Percentiles rank a stretch among this genome's conserved stretches.
phyloP scores from a whole-genome alignment of 306 rosid species.

The Glycine tomentella region DNA sequence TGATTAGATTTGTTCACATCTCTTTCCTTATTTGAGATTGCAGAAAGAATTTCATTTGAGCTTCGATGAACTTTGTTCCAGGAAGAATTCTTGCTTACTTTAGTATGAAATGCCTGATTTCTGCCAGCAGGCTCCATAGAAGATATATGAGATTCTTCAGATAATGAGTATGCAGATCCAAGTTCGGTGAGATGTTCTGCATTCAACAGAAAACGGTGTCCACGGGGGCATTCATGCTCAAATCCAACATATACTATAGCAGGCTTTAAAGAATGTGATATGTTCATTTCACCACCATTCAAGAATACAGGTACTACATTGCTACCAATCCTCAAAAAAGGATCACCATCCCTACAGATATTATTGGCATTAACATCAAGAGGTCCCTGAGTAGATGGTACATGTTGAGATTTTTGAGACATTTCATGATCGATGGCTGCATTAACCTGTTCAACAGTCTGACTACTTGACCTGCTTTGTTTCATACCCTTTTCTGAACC shows the following conservation, averaged over 20 bases:
- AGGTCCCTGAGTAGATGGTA: slow-evolving; percentile 51
- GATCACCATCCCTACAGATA: slow-evolving; percentile 53
- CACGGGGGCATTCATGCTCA: slow-evolving; percentile 95
- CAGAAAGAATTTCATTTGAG: slow-evolving; percentile 58
- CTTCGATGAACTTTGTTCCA: slow-evolving; percentile 62
- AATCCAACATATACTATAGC: slow-evolving; percentile 75
- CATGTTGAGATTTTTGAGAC: slow-evolving; percentile 59
- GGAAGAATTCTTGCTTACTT: slow-evolving; percentile 59
- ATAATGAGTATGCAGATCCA: slow-evolving; percentile 62
- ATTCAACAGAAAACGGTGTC: slow-evolving; percentile 89
- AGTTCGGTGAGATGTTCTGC: slow-evolving; percentile 77
- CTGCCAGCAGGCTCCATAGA: slow-evolving; percentile 53
- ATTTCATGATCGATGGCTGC: slow-evolving; percentile 50
- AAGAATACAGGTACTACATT: slow-evolving; percentile 73
- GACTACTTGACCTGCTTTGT: slow-evolving; percentile 63
- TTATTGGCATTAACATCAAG: slow-evolving; percentile 49
- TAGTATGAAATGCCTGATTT: slow-evolving; percentile 56
- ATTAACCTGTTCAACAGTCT: slow-evolving; percentile 52
- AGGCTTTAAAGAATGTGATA: slow-evolving; percentile 56
- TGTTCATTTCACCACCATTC: slow-evolving; percentile 62
- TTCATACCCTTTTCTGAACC: slow-evolving; percentile 66
- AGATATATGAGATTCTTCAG: slow-evolving; percentile 64
- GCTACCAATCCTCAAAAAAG: slow-evolving; percentile 76
- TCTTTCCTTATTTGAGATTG: slow-evolving; percentile 60
- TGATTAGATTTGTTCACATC: slow-evolving; percentile 59